A percentile compares a stretch with the other conserved stretches of the same genome.
These are phyloP conservation scores for Gyrodon lividus DNA, from an alignment of 768 basidiomycete genomes.

Conservation along the genomic window DNA sequence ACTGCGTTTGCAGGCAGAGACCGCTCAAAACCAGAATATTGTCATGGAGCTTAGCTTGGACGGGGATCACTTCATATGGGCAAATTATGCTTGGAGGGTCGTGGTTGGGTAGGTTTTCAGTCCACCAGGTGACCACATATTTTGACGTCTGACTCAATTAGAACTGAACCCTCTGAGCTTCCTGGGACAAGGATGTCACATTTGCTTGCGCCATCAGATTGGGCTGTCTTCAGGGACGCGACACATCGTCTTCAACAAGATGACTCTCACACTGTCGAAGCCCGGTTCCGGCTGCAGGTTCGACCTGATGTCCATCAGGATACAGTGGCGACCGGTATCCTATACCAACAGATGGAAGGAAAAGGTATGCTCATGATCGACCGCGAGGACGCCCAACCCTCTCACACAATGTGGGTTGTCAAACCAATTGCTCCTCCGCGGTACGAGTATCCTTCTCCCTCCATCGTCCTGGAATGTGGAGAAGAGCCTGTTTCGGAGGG, in stretches of 20 bases:
- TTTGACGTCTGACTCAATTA: conserved; percentile 33
- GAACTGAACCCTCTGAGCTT: conserved; percentile 79
- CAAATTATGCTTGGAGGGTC: conserved; percentile 93
- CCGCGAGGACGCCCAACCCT: conserved; percentile 80
- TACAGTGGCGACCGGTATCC: conserved; percentile 44
- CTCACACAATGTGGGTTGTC: conserved; percentile 98
- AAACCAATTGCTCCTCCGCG: conserved; percentile 76
- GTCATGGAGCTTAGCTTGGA: conserved; percentile 93
- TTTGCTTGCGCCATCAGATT: conserved; percentile 76
- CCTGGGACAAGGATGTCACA: conserved; percentile 79
- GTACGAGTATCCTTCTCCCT: conserved; percentile 63
- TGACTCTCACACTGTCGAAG: conserved; percentile 92
- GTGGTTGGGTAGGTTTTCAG: conserved; percentile 74
- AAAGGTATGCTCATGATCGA: conserved; percentile 99
- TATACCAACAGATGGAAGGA: conserved; percentile 90
- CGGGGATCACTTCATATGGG: conserved; percentile 92
- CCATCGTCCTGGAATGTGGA: conserved; percentile 51
- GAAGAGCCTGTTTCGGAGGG: conserved; percentile 36
- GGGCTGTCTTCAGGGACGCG: conserved; percentile 82
- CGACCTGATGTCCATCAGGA: conserved; percentile 59
- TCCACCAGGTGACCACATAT: neutral
- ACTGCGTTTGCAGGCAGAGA: conserved; percentile 86
- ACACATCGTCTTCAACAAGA: conserved; percentile 83
- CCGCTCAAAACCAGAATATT: conserved; percentile 93
- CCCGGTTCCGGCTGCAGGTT: conserved; percentile 82